A percentile compares a stretch with the other conserved stretches of the same genome.
phyloP scores from a whole-genome alignment of 1,284 basidiomycete species.

The Erythrobasidium hasegawianum region DNA sequence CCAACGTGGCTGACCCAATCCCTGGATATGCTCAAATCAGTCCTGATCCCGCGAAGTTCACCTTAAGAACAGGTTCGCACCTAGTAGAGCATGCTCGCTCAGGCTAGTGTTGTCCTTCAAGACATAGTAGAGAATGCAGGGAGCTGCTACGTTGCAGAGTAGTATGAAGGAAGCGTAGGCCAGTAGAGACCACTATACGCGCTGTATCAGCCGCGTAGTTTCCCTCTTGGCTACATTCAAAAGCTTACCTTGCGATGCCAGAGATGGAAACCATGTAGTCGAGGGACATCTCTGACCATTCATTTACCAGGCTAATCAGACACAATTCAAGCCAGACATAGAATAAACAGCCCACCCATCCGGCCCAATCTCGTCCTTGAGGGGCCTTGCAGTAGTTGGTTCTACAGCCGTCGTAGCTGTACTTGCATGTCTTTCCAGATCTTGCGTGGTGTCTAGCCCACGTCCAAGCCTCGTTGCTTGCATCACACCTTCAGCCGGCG shows the following conservation, averaged over 20 bases:
- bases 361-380: slow-evolving; percentile 1
- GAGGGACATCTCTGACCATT: not conserved
- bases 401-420: not conserved
- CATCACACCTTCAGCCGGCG: slow-evolving; percentile 1
- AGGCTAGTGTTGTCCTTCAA: slow-evolving; percentile 7
- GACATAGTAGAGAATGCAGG: slow-evolving; percentile 36
- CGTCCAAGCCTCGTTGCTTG: not conserved
- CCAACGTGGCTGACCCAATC: slow-evolving; percentile 38
- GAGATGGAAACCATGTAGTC: slow-evolving; percentile 1
- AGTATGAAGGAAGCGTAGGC: slow-evolving; percentile 32
- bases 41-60: too few species aligned
- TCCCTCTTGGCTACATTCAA: not conserved
- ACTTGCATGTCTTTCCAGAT: not conserved
- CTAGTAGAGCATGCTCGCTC: not conserved
- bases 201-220: not conserved
- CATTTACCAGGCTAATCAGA: too few species aligned
- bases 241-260: not conserved
- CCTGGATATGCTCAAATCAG: slow-evolving; percentile 15
- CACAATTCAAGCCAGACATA: too few species aligned
- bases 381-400: not conserved
- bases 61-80: not conserved
- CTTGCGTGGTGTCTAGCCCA: not conserved
- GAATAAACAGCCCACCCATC: not conserved
- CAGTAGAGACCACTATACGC: slow-evolving; percentile 18
- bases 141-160: slow-evolving; percentile 20